phyloP scores from a whole-genome alignment of 768 basidiomycete genomes.

The Pseudohyphozyma bogoriensis region DNA sequence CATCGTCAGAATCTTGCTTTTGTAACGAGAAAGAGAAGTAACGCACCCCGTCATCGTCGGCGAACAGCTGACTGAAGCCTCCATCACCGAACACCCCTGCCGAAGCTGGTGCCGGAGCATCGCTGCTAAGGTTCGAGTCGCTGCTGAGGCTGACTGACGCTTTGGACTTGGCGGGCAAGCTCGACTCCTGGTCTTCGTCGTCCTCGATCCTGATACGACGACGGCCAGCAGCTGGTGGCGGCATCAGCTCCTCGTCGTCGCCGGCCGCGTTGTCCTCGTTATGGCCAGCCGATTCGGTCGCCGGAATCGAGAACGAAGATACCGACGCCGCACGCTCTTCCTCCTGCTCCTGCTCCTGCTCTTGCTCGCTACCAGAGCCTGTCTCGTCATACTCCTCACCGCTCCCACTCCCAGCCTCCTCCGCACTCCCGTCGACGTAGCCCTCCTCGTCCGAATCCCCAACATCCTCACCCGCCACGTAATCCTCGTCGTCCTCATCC shows the following conservation, averaged over 20 bases:
- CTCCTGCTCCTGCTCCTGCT: background rate
- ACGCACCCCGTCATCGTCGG: conserved; percentile 5
- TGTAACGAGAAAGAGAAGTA: background rate
- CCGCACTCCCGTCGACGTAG: no score
- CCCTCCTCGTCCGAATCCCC: no score
- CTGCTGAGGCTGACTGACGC: no score
- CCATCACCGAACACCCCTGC: conserved; percentile 7
- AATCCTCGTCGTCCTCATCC: conserved; percentile 9
- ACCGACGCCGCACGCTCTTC: background rate
- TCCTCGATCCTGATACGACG: background rate
- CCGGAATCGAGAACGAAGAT: conserved; percentile 9
- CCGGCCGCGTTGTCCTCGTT: background rate
- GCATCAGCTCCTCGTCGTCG: background rate
- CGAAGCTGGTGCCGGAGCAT: conserved; percentile 1
- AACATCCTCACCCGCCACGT: no score
- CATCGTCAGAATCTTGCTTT: no score
- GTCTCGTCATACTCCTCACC: no score
- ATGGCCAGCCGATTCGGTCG: background rate
- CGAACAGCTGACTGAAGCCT: conserved; percentile 18
- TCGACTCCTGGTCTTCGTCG: background rate
- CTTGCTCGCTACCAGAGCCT: background rate
- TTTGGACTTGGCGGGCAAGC: no score
- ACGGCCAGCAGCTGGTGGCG: background rate
- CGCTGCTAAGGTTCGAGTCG: no score
- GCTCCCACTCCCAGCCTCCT: no score